Base-by-base conservation (phyloP, 1,284 basidiomycete genomes). In the Ceratobasidium sp. region DNA sequence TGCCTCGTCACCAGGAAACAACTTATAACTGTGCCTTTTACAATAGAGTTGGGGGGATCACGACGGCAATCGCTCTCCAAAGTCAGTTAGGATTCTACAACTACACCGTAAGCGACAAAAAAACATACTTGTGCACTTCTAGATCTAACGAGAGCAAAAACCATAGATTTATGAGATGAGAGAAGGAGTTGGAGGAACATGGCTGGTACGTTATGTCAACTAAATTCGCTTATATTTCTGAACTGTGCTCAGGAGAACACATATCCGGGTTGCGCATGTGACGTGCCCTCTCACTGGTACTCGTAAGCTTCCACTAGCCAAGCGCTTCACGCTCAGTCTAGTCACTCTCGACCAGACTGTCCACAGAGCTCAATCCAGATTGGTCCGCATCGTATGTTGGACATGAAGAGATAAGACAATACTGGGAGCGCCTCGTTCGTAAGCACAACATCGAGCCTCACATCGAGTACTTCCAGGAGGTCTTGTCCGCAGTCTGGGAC, bases 401-500 rank as follows among this genome's bases (percentile, higher is more conserved):
- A 32, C 41, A 67, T 12, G n/a, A 26, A 18, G 71, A 75, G 34
- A 74, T 75, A 21, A 60, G 28, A 28, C 30, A 9, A 8, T 75
- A 75, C 32, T 48, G 74, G 50, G 53, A 71, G 8, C 12, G 60
- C 3, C 55, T 75, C 32, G 72, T 72, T 4, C 41, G 71, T n/a
- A 75, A 75, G 36, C 62, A 74, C 55, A 64, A 73, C 5, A 61
- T 75, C 12, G 43, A 21, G 16, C 48, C 58, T 1, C 60, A 58
- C 8, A 75, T 74, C 61, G 53, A 62, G 10, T 75, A 74, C 46
- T 50, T 32, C 48, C 71, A 64, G 16, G 73, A 73, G 23, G 55
- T 61, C 2, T n/a, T 73, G 30, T 71, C 59, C 8, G 73, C 73
- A 3, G 52, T 48, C 16, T 75, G 75, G 75, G 75, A 75, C 34